Evolutionary conservation across 2,329 filamentous ascomycete genomes (phyloP).

Genomic region (Podosphaera xanthii): DNA sequence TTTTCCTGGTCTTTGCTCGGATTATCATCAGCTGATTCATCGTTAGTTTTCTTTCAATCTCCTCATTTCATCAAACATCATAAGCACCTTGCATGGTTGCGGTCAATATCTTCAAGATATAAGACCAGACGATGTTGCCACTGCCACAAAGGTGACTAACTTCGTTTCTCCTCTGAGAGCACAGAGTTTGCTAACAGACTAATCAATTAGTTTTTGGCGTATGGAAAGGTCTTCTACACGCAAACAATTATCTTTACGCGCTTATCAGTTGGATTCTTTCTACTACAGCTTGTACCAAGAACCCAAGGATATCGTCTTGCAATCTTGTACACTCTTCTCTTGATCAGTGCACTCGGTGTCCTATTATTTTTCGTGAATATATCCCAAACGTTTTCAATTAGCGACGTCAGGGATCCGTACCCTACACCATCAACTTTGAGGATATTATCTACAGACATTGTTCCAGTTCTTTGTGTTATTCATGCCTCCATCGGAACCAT

Average conservation of each 20-base stretch:
- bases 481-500: slow-evolving; percentile 2
- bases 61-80: not conserved
- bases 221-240: slow-evolving; percentile 4
- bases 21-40: not conserved
- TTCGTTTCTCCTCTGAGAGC: not conserved
- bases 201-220: slow-evolving; percentile 4
- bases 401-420: slow-evolving; percentile 1
- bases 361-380: slow-evolving; percentile 4
- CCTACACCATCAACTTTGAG: too few relatives aligned
- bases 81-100: not conserved
- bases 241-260: slow-evolving; percentile 6
- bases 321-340: not conserved
- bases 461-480: not conserved
- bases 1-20: not conserved
- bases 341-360: not conserved
- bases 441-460: slow-evolving; percentile 1
- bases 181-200: not conserved
- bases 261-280: slow-evolving; percentile 7
- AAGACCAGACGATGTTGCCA: slow-evolving; percentile 2
- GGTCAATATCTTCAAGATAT: slow-evolving; percentile 2
- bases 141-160: not conserved
- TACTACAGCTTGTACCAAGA: slow-evolving; percentile 1
- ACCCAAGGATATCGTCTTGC: not conserved
- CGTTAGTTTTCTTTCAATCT: not conserved
- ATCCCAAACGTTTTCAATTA: slow-evolving; percentile 5